Percentiles rank a stretch among this genome's conserved stretches.
Evolutionary conservation across 495 filamentous ascomycete species (phyloP).

Genomic region (Pseudotulostoma volvatum): DNA sequence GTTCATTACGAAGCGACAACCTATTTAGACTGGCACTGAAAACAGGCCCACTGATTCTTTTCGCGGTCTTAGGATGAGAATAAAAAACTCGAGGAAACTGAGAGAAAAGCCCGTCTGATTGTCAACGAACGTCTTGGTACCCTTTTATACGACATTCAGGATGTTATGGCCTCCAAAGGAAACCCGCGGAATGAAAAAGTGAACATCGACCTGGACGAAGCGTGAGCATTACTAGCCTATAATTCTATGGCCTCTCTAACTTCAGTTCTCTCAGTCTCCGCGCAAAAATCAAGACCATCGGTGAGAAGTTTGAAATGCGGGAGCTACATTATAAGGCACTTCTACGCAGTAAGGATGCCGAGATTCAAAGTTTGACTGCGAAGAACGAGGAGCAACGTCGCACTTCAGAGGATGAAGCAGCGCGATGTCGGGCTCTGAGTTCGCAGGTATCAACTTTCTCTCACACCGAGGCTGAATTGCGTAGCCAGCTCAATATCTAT

Average conservation of each 20-base stretch:
- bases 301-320: constrained; percentile 88
- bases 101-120: constrained; percentile 62
- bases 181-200: constrained; percentile 55
- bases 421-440: constrained; percentile 66
- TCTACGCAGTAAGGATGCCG: constrained; percentile 86
- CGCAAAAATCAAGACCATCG: constrained; percentile 77
- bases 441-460: constrained; percentile 89
- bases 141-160: constrained; percentile 63
- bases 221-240: constrained; percentile 39
- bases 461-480: constrained; percentile 83
- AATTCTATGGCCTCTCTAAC: background rate
- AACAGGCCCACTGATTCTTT: too few relatives aligned
- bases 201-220: constrained; percentile 69
- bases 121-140: constrained; percentile 70
- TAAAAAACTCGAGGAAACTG: constrained; percentile 66
- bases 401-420: constrained; percentile 60
- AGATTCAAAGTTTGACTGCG: constrained; percentile 78
- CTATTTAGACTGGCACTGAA: too few relatives aligned
- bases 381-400: constrained; percentile 81
- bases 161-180: constrained; percentile 61
- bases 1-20: too few relatives aligned
- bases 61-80: constrained; percentile 85
- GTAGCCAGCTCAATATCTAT: constrained; percentile 94
- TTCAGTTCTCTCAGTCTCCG: constrained; percentile 45
- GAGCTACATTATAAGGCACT: constrained; percentile 82